Conservation (phyloP, 345 rosid genomes). For the Laguncularia racemosa region DNA sequence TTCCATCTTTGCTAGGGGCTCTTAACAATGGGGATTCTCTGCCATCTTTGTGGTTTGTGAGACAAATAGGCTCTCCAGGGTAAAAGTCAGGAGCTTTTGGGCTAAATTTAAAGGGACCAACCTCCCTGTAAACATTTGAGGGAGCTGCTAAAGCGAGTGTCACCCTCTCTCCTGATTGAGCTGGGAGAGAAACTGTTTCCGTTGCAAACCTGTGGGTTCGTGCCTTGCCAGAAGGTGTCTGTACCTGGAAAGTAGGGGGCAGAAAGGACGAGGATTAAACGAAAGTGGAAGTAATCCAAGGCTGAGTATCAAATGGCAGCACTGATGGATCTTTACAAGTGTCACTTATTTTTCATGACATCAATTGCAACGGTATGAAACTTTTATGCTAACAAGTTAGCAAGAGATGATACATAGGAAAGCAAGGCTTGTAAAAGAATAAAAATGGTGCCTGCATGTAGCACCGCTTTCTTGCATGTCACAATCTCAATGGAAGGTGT, state of each 20-base stretch:
- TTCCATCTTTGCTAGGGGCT: constrained; percentile 70
- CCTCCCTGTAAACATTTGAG: constrained; percentile 54
- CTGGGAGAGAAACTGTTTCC: constrained; percentile 83
- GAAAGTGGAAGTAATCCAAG: no score
- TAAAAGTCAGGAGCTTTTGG: constrained; percentile 70
- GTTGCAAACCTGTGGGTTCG: constrained; percentile 90
- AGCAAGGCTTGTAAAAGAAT: no score
- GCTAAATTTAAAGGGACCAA: constrained; percentile 75
- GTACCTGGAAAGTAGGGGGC: constrained; percentile 40
- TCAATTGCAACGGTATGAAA: no score
- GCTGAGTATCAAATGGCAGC: no score
- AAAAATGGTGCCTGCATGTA: no score
- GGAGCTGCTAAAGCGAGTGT: constrained; percentile 89
- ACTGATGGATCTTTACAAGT: no score
- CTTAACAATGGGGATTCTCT: constrained; percentile 55
- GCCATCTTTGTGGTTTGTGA: constrained; percentile 79
- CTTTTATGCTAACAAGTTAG: no score
- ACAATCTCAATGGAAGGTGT: no score
- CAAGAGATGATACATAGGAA: no score
- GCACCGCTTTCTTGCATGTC: no score
- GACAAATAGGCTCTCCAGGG: constrained; percentile 87
- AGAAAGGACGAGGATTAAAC: not conserved
- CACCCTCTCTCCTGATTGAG: constrained; percentile 94
- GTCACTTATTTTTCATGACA: no score
- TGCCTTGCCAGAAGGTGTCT: constrained; percentile 80